Percentiles rank a stretch among this genome's conserved stretches.
Evolutionary conservation across 129 eudicot genomes (phyloP).

Genomic region (Tanacetum coccineum): DNA sequence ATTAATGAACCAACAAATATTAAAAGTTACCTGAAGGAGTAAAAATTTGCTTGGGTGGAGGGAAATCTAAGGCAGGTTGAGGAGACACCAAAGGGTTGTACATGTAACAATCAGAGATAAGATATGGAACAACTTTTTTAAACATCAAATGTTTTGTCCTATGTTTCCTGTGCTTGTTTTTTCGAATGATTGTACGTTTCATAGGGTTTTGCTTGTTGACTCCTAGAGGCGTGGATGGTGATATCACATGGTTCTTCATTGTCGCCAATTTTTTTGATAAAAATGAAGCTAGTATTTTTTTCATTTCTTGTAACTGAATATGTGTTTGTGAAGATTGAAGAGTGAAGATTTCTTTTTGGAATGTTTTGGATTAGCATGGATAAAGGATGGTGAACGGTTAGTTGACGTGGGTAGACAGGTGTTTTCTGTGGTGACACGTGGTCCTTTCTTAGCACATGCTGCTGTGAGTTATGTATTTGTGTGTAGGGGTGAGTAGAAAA

Average conservation of each 20-base stretch:
- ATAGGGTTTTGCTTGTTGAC: conserved; percentile 25
- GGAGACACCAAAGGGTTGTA: conserved; percentile 28
- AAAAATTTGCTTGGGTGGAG: conserved; percentile 27
- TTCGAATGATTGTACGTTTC: conserved; percentile 28
- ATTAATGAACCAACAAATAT: neutral
- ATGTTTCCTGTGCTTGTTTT: conserved; percentile 22
- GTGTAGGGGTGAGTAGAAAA: no score
- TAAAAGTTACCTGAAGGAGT: conserved; percentile 17
- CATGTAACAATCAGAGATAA: conserved; percentile 29
- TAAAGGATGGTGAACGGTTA: neutral
- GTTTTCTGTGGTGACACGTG: conserved; percentile 25
- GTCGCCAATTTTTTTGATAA: neutral
- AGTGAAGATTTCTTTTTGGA: neutral
- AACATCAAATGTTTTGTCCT: conserved; percentile 10
- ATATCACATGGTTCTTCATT: conserved; percentile 21
- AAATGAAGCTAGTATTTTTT: neutral
- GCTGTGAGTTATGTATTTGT: no score
- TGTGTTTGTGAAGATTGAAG: neutral
- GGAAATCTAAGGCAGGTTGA: conserved; percentile 28
- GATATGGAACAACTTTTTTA: conserved; percentile 22
- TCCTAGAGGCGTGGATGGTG: conserved; percentile 15
- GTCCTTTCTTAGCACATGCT: neutral
- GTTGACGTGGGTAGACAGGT: conserved; percentile 20
- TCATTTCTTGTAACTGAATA: conserved; percentile 9
- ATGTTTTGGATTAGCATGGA: conserved; percentile 8